phyloP scores from a whole-genome alignment of 805 yeast genomes.

The Lipomyces yamadae region DNA sequence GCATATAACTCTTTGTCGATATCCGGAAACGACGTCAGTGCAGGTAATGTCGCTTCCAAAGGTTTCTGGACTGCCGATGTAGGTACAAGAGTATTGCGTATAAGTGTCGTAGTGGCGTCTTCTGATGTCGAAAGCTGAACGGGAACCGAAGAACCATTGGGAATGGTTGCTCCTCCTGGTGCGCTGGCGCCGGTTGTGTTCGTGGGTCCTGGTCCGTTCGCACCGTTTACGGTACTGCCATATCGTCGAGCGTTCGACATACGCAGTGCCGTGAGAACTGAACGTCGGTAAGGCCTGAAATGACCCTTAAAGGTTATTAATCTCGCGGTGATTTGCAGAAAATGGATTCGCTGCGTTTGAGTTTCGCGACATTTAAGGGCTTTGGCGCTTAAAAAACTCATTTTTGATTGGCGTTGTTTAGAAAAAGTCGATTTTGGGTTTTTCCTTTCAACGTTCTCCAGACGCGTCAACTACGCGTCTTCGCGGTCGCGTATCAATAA shows the following conservation, averaged over 20 bases:
- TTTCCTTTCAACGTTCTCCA: neutral
- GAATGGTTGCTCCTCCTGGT: neutral
- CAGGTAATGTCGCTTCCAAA: slow-evolving; percentile 30
- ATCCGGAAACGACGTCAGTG: slow-evolving; percentile 37
- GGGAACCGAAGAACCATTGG: neutral
- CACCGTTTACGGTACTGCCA: slow-evolving; percentile 8
- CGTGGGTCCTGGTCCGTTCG: neutral
- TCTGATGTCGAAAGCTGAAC: slow-evolving; percentile 15
- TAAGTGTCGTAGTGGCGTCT: slow-evolving; percentile 30
- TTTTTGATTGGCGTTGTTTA: neutral
- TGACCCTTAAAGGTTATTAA: neutral
- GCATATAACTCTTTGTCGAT: slow-evolving; percentile 56
- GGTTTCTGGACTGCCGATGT: slow-evolving; percentile 30
- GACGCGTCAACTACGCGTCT: neutral
- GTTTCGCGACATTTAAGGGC: neutral
- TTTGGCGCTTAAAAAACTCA: neutral
- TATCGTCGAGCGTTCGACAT: slow-evolving; percentile 27
- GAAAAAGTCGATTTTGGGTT: neutral
- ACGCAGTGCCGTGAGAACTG: neutral
- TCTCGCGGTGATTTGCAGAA: no score
- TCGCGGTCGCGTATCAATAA: no score
- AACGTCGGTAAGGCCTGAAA: neutral
- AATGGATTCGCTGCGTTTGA: neutral
- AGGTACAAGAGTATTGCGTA: slow-evolving; percentile 35
- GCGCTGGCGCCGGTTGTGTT: neutral